phyloP scores from a whole-genome alignment of 495 filamentous ascomycete genomes.

The Penicillium taxi region DNA sequence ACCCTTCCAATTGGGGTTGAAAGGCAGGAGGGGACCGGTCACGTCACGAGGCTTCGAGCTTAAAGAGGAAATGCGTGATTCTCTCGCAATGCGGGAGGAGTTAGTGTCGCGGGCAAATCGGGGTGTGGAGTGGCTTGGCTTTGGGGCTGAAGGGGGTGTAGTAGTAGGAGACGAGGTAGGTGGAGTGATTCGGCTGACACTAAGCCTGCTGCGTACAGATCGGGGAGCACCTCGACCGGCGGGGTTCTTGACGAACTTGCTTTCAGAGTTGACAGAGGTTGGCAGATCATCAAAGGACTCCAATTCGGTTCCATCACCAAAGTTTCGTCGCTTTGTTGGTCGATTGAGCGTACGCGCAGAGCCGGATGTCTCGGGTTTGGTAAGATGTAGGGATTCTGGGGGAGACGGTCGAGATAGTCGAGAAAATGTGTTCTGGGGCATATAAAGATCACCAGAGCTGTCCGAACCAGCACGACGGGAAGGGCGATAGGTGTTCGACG shows the following conservation, averaged over 20 bases:
- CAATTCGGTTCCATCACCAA: conserved; percentile 86
- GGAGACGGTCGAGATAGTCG: conserved; percentile 42
- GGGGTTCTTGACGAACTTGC: conserved; percentile 73
- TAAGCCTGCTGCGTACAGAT: conserved; percentile 52
- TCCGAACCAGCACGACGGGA: conserved; percentile 71
- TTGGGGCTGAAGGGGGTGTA: conserved; percentile 42
- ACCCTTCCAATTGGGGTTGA: conserved; percentile 74
- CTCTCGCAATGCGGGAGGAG: conserved; percentile 80
- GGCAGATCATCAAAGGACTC: conserved; percentile 93
- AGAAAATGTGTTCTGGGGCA: conserved; percentile 39
- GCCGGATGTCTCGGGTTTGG: conserved; percentile 38
- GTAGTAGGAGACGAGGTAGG: conserved; percentile 44
- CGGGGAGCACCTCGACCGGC: conserved; percentile 60
- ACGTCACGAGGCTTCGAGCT: conserved; percentile 36
- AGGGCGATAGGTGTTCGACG: conserved; percentile 57
- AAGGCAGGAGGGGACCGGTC: conserved; percentile 50
- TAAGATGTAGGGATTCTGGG: conserved; percentile 37
- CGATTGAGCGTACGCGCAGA: conserved; percentile 57
- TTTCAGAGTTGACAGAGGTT: conserved; percentile 74
- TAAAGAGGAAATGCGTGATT: conserved; percentile 61
- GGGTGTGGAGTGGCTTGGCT: conserved; percentile 51
- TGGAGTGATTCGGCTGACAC: conserved; percentile 41
- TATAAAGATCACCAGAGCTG: conserved; percentile 43
- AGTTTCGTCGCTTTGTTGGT: conserved; percentile 66
- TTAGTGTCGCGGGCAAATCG: conserved; percentile 91